Evolutionary conservation across 1,139 yeast genomes (phyloP), one percentile per base, ranked within the genome.

Genomic region (Suhomyces taliae): DNA sequence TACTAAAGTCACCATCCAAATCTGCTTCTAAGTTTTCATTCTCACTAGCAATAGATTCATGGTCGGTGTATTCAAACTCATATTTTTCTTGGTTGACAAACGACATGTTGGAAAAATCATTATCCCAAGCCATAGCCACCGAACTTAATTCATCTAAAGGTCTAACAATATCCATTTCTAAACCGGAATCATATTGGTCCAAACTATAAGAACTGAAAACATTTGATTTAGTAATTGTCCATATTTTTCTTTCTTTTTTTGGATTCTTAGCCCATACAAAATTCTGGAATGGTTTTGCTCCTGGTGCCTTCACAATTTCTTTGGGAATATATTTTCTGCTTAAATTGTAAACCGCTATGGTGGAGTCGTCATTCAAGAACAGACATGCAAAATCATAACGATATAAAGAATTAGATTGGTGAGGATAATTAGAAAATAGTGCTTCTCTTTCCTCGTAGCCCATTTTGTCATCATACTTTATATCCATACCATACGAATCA

Each of bases 301-400:
- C 79, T 36, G 76, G 71, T 26, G 79, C 73, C 73, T 81, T 83
- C 34, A 89, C 70, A 4, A 84, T 76, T 57, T 85, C 82, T 44
- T 79, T 76, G 0, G 99, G 97, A 11, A 91, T 79, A 60, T 79
- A 85, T 54, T 85, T 88, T 50, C 97, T 72, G 39, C 78, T 76
- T 41, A 91, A 71, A 44, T 85, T 83, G 80, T 90, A 93, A 2
- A 90, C 76, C 37, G 87, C 82, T 7, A 90, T 77, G 15, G 83
- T 78, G 9, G 89, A 79, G 58, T 89, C 96, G 56, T 87, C 91
- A 48, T 85, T 86, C 55, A 88, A 70, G 49, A 85, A 87, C 62
- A 87, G 85, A 43, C 88, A 79, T 0, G 96, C 97, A 56, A 90
- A 75, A 54, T 87, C 85, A 31, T 90, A 82, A 53, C 69, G 70